Conservation (phyloP, 805 yeast genomes). For the Candida sphagnicola region DNA sequence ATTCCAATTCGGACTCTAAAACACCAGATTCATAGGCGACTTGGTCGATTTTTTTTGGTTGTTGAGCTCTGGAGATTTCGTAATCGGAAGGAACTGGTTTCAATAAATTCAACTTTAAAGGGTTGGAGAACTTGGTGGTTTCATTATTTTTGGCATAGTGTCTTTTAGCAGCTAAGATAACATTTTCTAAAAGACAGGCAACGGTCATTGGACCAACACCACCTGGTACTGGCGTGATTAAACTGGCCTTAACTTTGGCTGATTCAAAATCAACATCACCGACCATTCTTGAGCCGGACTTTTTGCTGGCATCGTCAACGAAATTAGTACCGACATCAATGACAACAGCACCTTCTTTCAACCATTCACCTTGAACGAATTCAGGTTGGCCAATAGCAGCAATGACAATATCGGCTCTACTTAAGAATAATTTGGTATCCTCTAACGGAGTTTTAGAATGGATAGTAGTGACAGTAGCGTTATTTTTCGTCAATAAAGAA, state of each 20-base stretch:
- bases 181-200: slow-evolving; percentile 88
- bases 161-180: slow-evolving; percentile 71
- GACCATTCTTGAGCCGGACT: slow-evolving; percentile 79
- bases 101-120: slow-evolving; percentile 48
- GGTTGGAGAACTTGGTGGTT: slow-evolving; percentile 39
- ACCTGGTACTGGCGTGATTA: slow-evolving; percentile 96
- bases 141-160: slow-evolving; percentile 46
- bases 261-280: slow-evolving; percentile 89
- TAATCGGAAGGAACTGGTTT: slow-evolving; percentile 87
- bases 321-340: slow-evolving; percentile 96
- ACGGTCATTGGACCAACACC: slow-evolving; percentile 99
- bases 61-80: slow-evolving; percentile 83
- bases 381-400: slow-evolving; percentile 90
- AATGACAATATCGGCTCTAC: slow-evolving; percentile 79
- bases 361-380: slow-evolving; percentile 82
- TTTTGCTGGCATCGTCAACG: slow-evolving; percentile 67
- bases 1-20: slow-evolving; percentile 73
- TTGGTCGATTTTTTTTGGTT: slow-evolving; percentile 73
- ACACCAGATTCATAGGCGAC: slow-evolving; percentile 85
- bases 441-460: slow-evolving; percentile 68
- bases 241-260: slow-evolving; percentile 58
- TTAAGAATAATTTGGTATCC: slow-evolving; percentile 52
- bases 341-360: slow-evolving; percentile 79
- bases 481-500: slow-evolving; percentile 68
- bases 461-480: slow-evolving; percentile 81